phyloP scores from a whole-genome alignment of 257 asterid species.

The Sherardia arvensis region DNA sequence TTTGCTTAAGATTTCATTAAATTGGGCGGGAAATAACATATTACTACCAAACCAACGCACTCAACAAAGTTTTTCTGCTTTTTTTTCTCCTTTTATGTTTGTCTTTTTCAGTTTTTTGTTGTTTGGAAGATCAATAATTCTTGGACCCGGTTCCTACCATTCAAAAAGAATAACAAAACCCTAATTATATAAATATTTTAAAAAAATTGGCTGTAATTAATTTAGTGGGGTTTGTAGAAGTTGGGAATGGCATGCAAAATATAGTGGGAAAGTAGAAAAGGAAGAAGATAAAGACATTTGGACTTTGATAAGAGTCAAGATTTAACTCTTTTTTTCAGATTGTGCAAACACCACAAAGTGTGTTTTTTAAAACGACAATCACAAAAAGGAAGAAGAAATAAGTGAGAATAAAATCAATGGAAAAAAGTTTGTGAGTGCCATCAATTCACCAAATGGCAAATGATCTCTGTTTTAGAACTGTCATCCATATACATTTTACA shows the following conservation, averaged over 20 bases:
- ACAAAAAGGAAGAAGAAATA: not conserved
- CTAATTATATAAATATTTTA: not conserved
- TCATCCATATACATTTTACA: conserved; percentile 51
- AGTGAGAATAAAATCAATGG: not conserved
- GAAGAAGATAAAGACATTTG: conserved; percentile 25
- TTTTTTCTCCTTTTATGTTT: not conserved
- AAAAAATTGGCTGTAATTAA: not conserved
- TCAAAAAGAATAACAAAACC: not conserved
- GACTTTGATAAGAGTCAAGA: conserved; percentile 49
- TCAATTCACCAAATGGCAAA: conserved; percentile 28
- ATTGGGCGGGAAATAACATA: conserved; percentile 7
- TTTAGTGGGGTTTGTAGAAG: not conserved
- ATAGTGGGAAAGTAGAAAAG: conserved; percentile 38
- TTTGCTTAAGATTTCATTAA: not conserved
- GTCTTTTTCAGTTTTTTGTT: not conserved
- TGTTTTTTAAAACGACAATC: conserved; percentile 8
- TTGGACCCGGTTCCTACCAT: not conserved
- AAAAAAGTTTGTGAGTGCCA: conserved; percentile 22
- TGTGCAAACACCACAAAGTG: conserved; percentile 26
- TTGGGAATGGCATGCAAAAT: conserved; percentile 20
- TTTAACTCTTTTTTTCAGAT: conserved; percentile 31
- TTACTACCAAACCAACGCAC: not conserved
- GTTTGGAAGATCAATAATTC: not conserved
- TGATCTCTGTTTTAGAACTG: conserved; percentile 30
- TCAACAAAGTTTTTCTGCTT: not conserved